Conservation (phyloP, 352 stramenopile genomes). For the Globisporangium splendens region DNA sequence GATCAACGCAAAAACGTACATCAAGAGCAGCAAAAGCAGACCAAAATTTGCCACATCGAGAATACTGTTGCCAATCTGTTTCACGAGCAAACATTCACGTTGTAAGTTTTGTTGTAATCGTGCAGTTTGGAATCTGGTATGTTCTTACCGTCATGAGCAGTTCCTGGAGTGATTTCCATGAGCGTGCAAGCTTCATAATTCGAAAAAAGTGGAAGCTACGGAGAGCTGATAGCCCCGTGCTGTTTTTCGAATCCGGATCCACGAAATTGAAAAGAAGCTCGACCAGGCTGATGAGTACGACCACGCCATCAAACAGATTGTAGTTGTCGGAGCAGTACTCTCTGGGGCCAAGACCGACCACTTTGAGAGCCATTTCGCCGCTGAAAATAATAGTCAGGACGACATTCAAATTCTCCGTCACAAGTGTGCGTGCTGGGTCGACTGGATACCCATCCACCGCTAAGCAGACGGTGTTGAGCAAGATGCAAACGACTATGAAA, state of each 20-base stretch:
- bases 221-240: slow-evolving; percentile 68
- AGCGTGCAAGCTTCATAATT: slow-evolving; percentile 88
- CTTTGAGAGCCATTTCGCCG: slow-evolving; percentile 52
- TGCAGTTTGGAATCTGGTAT: background rate
- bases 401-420: slow-evolving; percentile 33
- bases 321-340: slow-evolving; percentile 47
- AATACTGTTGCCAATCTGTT: slow-evolving; percentile 66
- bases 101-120: background rate
- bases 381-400: slow-evolving; percentile 42
- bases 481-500: slow-evolving; percentile 45
- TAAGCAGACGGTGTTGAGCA: slow-evolving; percentile 60
- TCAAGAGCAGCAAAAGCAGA: slow-evolving; percentile 82
- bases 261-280: slow-evolving; percentile 34
- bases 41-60: slow-evolving; percentile 85
- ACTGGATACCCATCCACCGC: slow-evolving; percentile 51
- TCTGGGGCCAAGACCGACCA: slow-evolving; percentile 44
- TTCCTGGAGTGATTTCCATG: slow-evolving; percentile 84
- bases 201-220: slow-evolving; percentile 81
- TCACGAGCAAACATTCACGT: background rate
- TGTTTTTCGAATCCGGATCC: slow-evolving; percentile 18
- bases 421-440: slow-evolving; percentile 10
- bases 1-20: slow-evolving; percentile 87
- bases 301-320: slow-evolving; percentile 55
- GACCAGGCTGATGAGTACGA: slow-evolving; percentile 46
- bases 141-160: slow-evolving; percentile 65